Conservation (phyloP, 208 protist species). For the Crithidia mellificae region DNA sequence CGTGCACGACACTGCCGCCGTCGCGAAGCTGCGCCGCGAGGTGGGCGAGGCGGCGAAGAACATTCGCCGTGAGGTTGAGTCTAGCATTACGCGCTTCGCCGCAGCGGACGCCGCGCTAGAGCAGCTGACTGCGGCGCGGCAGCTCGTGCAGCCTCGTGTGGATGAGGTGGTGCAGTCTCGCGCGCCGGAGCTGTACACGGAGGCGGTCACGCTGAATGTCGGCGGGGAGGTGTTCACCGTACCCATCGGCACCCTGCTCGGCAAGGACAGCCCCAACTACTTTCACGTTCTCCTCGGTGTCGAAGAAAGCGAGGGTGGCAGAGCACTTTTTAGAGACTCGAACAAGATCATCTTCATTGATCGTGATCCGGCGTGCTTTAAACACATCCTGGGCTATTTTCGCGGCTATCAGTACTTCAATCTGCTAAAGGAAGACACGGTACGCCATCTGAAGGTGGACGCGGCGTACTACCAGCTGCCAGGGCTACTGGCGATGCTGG, state of each 20-base stretch:
- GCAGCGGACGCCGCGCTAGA: constrained; percentile 28
- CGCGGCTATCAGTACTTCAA: constrained; percentile 77
- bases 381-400: constrained; percentile 81
- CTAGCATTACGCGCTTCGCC: constrained; percentile 22
- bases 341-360: constrained; percentile 79
- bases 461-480: constrained; percentile 77
- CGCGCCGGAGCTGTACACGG: constrained; percentile 11
- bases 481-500: constrained; percentile 53
- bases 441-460: constrained; percentile 69
- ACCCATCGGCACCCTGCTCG: constrained; percentile 56
- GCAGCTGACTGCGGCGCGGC: constrained; percentile 18
- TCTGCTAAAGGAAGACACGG: constrained; percentile 64
- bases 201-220: constrained; percentile 71
- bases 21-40: constrained; percentile 23
- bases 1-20: constrained; percentile 11
- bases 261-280: constrained; percentile 34
- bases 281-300: constrained; percentile 39
- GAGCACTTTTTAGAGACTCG: constrained; percentile 53
- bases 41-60: constrained; percentile 20
- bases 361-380: constrained; percentile 82
- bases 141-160: constrained; percentile 21
- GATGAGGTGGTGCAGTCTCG: constrained; percentile 26
- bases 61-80: constrained; percentile 24
- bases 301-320: constrained; percentile 12
- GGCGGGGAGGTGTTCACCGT: constrained; percentile 83